Conservation (phyloP, 179 eudicot species). For the Spinacia oleracea region DNA sequence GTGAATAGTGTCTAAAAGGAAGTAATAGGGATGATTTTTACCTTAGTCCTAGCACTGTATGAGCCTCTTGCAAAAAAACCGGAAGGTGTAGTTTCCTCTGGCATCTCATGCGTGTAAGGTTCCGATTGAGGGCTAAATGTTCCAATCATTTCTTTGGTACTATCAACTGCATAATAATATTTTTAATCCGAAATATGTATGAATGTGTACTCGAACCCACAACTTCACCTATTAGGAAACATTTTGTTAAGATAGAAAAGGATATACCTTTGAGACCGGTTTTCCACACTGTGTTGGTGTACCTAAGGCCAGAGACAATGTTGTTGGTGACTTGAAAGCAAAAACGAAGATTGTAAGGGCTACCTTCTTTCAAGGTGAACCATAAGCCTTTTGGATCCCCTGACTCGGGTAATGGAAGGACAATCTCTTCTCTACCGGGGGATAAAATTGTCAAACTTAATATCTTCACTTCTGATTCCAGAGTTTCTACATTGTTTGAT, state of each 20-base stretch:
- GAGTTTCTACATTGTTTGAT: slow-evolving; percentile 19
- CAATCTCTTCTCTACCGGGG: slow-evolving; percentile 39
- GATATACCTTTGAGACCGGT: slow-evolving; percentile 46
- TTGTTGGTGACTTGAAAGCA: slow-evolving; percentile 46
- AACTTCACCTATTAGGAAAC: no score
- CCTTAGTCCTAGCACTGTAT: slow-evolving; percentile 74
- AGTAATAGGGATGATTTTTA: slow-evolving; percentile 25
- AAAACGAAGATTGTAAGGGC: slow-evolving; percentile 39
- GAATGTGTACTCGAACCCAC: no score
- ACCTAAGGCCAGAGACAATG: slow-evolving; percentile 47
- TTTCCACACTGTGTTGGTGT: slow-evolving; percentile 45
- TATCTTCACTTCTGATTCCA: slow-evolving; percentile 46
- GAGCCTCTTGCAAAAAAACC: slow-evolving; percentile 83
- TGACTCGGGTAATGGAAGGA: slow-evolving; percentile 31
- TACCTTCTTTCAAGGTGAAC: slow-evolving; percentile 53
- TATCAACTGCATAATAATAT: slow-evolving; percentile 48
- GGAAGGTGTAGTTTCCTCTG: slow-evolving; percentile 77
- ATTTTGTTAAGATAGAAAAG: neutral
- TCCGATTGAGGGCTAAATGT: slow-evolving; percentile 85
- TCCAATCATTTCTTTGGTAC: slow-evolving; percentile 78
- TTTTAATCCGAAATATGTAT: no score
- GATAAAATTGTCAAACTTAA: slow-evolving; percentile 41
- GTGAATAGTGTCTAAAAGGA: no score
- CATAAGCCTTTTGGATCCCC: slow-evolving; percentile 44
- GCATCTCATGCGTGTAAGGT: slow-evolving; percentile 68